Evolutionary conservation across 2,329 filamentous ascomycete genomes (phyloP).

Genomic region (Ceratocystis alfenasii): DNA sequence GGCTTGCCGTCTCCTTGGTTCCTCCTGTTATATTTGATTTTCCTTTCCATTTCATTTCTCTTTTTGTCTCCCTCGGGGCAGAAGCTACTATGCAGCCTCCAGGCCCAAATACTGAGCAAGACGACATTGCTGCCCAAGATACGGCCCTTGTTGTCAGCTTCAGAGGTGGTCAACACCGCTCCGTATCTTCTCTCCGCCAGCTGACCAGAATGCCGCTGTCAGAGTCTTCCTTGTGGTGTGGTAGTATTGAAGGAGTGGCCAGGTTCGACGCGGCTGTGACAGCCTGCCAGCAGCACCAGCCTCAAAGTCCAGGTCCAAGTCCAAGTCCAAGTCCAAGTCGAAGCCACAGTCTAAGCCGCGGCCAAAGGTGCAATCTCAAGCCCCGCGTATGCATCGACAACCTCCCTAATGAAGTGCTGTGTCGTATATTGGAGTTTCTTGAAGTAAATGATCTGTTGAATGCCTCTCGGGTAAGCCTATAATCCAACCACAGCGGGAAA

Average conservation of each 20-base stretch:
- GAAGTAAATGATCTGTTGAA: slow-evolving; percentile 46
- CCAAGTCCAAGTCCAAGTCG: background rate
- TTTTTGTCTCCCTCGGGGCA: background rate
- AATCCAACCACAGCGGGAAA: background rate
- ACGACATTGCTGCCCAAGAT: slow-evolving; percentile 9
- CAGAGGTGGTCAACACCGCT: background rate
- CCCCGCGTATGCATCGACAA: slow-evolving; percentile 22
- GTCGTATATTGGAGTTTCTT: slow-evolving; percentile 43
- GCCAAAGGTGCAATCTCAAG: background rate
- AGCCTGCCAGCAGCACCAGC: background rate
- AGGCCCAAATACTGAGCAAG: background rate
- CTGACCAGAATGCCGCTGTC: slow-evolving; percentile 2
- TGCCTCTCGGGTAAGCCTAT: slow-evolving; percentile 41
- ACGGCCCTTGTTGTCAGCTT: slow-evolving; percentile 3
- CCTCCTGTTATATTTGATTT: too few relatives aligned
- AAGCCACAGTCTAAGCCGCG: background rate
- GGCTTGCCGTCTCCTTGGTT: background rate
- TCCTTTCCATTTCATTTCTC: background rate
- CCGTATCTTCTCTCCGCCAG: background rate
- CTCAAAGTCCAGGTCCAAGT: background rate
- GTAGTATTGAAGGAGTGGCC: background rate
- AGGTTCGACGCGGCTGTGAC: slow-evolving; percentile 1
- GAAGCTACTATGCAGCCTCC: background rate
- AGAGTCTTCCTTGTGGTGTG: background rate
- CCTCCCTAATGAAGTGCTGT: slow-evolving; percentile 46